Conservation (phyloP, 2,329 filamentous ascomycete genomes). For the Diaporthe sp. region DNA sequence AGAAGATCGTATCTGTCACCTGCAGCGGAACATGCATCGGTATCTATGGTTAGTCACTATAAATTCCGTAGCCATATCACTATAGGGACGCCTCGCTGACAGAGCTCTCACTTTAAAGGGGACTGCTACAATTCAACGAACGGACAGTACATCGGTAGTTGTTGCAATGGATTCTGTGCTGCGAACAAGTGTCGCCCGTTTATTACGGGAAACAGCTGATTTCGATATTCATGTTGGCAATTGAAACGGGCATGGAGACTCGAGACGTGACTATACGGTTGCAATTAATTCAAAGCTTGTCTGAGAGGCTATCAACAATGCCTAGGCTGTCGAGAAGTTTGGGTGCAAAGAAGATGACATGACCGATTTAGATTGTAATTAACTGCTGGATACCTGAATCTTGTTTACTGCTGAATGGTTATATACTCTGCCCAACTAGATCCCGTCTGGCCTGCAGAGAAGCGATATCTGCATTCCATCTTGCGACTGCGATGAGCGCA, state of each 20-base stretch:
- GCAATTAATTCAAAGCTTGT: neutral
- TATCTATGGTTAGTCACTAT: slow-evolving; percentile 22
- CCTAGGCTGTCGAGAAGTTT: neutral
- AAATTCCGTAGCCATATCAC: neutral
- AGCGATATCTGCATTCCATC: neutral
- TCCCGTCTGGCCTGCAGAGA: neutral
- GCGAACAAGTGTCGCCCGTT: slow-evolving; percentile 28
- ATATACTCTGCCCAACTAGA: too few relatives aligned
- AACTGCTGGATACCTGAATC: neutral
- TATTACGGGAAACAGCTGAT: neutral
- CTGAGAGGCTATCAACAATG: neutral
- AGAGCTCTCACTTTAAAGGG: neutral
- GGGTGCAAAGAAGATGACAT: neutral
- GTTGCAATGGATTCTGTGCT: slow-evolving; percentile 34
- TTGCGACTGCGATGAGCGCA: neutral
- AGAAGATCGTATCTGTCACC: slow-evolving; percentile 26
- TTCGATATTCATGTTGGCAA: neutral
- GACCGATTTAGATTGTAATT: neutral
- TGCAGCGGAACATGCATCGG: slow-evolving; percentile 23
- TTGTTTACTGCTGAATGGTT: neutral
- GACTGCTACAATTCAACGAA: slow-evolving; percentile 8
- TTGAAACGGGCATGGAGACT: neutral
- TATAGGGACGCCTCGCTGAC: neutral
- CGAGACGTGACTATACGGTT: neutral
- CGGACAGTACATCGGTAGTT: slow-evolving; percentile 1